Evolutionary conservation across 2,329 filamentous ascomycete genomes (phyloP).

Genomic region (Sporothrix euskadiensis): DNA sequence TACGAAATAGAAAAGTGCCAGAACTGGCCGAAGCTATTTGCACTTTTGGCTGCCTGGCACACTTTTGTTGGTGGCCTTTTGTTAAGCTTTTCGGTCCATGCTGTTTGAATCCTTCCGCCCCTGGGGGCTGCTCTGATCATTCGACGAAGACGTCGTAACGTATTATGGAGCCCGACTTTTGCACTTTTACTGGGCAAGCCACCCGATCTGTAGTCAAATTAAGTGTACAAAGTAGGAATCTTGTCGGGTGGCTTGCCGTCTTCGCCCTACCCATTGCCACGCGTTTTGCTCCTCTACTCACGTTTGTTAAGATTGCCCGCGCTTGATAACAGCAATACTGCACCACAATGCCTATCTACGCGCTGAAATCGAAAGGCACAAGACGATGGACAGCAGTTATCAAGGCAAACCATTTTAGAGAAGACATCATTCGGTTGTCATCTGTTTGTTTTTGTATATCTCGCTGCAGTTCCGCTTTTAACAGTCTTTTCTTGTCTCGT

Average conservation of each 20-base stretch:
- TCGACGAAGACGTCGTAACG: background rate
- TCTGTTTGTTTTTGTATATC: background rate
- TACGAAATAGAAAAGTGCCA: background rate
- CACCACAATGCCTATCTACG: constrained; percentile 14
- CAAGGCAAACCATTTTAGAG: background rate
- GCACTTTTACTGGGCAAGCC: background rate
- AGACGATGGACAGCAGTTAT: background rate
- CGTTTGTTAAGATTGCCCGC: constrained; percentile 1
- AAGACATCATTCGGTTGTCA: background rate
- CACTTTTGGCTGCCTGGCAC: background rate
- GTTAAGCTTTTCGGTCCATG: background rate
- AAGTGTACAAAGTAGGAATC: background rate
- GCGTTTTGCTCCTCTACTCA: background rate
- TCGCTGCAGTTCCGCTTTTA: background rate
- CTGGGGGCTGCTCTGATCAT: constrained; percentile 2
- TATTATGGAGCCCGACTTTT: background rate
- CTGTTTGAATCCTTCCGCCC: background rate
- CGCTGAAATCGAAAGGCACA: background rate
- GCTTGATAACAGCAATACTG: constrained; percentile 2
- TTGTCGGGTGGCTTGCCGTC: background rate
- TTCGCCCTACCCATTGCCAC: background rate
- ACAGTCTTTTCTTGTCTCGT: background rate
- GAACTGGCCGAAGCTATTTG: background rate
- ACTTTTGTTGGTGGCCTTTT: background rate
- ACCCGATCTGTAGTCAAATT: background rate